Evolutionary conservation across 139 green algal species (phyloP).

Genomic region (Eudorina sp.): DNA sequence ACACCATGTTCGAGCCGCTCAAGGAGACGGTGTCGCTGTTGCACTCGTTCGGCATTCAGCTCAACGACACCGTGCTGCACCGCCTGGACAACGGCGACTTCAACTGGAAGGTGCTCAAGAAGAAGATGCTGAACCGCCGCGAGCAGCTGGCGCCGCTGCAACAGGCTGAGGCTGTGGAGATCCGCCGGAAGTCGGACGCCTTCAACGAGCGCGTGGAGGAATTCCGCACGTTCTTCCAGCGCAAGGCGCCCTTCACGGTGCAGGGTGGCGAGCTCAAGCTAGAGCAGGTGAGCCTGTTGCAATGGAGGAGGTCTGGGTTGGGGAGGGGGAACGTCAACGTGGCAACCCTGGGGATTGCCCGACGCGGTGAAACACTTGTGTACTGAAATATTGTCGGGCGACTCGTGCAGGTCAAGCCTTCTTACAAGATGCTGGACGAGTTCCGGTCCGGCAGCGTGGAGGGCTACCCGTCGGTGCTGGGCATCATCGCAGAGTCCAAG

Average conservation of each 20-base stretch:
- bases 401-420: slow-evolving; percentile 58
- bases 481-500: slow-evolving; percentile 81
- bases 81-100: slow-evolving; percentile 78
- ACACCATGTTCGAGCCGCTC: slow-evolving; percentile 91
- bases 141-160: slow-evolving; percentile 83
- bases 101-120: slow-evolving; percentile 82
- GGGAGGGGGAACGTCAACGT: no score
- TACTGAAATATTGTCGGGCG: no score
- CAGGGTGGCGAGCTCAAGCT: slow-evolving; percentile 70
- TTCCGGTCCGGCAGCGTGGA: slow-evolving; percentile 84
- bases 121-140: slow-evolving; percentile 89
- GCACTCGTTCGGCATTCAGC: slow-evolving; percentile 74
- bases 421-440: slow-evolving; percentile 75
- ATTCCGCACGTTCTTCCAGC: slow-evolving; percentile 88
- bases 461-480: slow-evolving; percentile 70
- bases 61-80: slow-evolving; percentile 69
- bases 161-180: slow-evolving; percentile 83
- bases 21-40: slow-evolving; percentile 83
- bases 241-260: slow-evolving; percentile 80
- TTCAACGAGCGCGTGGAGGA: slow-evolving; percentile 84
- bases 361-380: neutral
- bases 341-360: no score
- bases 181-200: slow-evolving; percentile 84
- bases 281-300: slow-evolving; percentile 63
- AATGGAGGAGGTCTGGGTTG: neutral